A percentile compares a stretch with the other conserved stretches of the same genome.
These are phyloP conservation scores for Irpex lacteus DNA, from an alignment of 1,284 basidiomycete species.

Conservation along the genomic window DNA sequence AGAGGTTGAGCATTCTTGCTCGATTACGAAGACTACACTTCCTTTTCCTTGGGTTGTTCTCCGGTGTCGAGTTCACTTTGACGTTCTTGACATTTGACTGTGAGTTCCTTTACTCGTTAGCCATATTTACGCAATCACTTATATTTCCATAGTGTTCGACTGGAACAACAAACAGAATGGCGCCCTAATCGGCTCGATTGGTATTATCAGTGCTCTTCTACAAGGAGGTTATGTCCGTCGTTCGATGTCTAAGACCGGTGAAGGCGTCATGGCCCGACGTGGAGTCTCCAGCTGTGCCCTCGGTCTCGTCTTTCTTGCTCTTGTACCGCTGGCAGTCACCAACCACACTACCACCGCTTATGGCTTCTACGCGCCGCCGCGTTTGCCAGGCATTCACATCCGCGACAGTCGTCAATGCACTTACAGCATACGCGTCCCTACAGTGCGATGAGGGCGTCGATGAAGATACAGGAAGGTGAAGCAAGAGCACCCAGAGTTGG, in stretches of 20 bases:
- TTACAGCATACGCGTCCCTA: conserved; percentile 83
- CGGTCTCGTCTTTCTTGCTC: conserved; percentile 66
- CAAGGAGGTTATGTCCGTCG: conserved; percentile 91
- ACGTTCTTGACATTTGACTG: conserved; percentile 88
- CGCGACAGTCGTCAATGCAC: conserved; percentile 87
- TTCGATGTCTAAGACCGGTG: conserved; percentile 65
- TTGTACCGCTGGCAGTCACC: conserved; percentile 57
- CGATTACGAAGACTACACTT: conserved; percentile 71
- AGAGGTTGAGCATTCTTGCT: conserved; percentile 51
- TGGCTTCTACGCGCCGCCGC: conserved; percentile 68
- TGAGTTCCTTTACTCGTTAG: conserved; percentile 39
- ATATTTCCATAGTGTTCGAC: conserved; percentile 62
- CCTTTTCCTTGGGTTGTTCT: conserved; percentile 83
- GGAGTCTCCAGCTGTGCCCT: conserved; percentile 72
- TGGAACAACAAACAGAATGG: conserved; percentile 92
- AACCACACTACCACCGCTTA: conserved; percentile 45
- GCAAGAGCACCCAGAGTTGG: conserved; percentile 60
- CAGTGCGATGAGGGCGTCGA: conserved; percentile 78
- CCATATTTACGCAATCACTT: conserved; percentile 1
- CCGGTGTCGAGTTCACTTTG: conserved; percentile 89
- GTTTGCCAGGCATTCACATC: conserved; percentile 86
- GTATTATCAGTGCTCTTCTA: conserved; percentile 80
- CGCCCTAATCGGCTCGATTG: conserved; percentile 82
- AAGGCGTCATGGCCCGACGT: conserved; percentile 74
- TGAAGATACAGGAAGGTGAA: conserved; percentile 49